Conservation (phyloP, 2,329 filamentous ascomycete genomes). For the Helminthosporium solani region DNA sequence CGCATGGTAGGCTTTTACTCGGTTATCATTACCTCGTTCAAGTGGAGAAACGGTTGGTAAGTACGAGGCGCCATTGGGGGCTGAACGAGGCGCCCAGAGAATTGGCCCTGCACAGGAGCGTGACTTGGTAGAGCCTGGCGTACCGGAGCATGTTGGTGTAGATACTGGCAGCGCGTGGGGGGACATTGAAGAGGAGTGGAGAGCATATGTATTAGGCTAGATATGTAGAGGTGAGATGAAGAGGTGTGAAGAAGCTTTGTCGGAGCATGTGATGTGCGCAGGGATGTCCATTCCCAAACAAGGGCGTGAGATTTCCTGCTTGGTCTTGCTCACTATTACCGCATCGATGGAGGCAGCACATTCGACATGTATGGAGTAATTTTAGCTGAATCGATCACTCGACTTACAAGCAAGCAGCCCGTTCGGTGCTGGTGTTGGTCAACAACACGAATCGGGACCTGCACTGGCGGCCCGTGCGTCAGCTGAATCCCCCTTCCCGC, state of each 20-base stretch:
- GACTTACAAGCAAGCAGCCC: too few species aligned
- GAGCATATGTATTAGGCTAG: background rate
- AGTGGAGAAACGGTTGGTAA: constrained; percentile 4
- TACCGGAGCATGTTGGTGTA: background rate
- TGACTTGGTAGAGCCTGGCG: background rate
- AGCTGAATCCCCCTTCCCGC: too few species aligned
- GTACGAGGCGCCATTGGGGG: constrained; percentile 11
- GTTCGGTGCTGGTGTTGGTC: too few species aligned
- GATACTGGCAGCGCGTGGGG: too few species aligned
- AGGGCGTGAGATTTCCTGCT: too few species aligned
- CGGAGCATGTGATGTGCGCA: constrained; percentile 3
- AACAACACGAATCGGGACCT: too few species aligned
- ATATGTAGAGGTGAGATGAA: background rate
- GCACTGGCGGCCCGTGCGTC: too few species aligned
- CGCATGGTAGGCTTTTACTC: constrained; percentile 7
- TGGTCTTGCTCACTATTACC: too few species aligned
- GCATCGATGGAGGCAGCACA: too few species aligned
- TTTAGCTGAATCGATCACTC: too few species aligned
- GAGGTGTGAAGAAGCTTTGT: constrained; percentile 5
- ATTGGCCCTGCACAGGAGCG: background rate
- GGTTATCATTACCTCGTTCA: constrained; percentile 1
- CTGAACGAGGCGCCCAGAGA: background rate
- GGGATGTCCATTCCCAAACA: constrained; percentile 4
- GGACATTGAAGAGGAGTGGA: background rate
- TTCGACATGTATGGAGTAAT: too few species aligned